These are phyloP conservation scores for Decorospora gaudefroyi DNA, from an alignment of 2,329 filamentous ascomycete species.

Conservation along the genomic window DNA sequence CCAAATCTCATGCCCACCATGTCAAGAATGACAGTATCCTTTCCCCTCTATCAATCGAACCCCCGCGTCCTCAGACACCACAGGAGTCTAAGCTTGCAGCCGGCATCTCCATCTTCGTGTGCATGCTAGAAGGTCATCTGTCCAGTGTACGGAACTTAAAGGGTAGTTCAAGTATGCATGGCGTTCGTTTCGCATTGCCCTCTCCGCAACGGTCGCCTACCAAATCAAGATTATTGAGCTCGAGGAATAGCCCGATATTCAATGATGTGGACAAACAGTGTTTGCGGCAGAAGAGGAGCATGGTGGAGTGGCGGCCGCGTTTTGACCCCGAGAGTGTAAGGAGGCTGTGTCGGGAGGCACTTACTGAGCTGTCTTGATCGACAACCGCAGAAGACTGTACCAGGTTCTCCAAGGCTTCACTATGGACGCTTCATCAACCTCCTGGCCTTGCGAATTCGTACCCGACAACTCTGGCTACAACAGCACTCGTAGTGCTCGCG, in stretches of 20 bases:
- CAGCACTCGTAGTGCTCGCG: too few species aligned
- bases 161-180: constrained; percentile 12
- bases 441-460: too few species aligned
- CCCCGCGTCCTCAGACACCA: constrained; percentile 8
- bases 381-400: too few species aligned
- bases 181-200: constrained; percentile 20
- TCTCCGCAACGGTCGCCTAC: constrained; percentile 23
- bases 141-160: constrained; percentile 33
- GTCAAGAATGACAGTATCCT: constrained; percentile 2
- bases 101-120: constrained; percentile 33
- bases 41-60: constrained; percentile 1
- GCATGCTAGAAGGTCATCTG: constrained; percentile 38
- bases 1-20: neutral
- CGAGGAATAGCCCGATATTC: constrained; percentile 10
- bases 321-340: constrained; percentile 38
- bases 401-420: too few species aligned
- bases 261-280: constrained; percentile 18
- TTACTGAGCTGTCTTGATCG: constrained; percentile 30
- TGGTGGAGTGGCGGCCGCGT: constrained; percentile 29
- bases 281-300: constrained; percentile 22
- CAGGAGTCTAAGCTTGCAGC: constrained; percentile 20
- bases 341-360: constrained; percentile 36
- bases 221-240: constrained; percentile 7
- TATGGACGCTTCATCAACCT: too few species aligned
- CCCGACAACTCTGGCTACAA: too few species aligned